phyloP scores from a whole-genome alignment of 805 yeast genomes.

The Sugiyamaella floridensis region DNA sequence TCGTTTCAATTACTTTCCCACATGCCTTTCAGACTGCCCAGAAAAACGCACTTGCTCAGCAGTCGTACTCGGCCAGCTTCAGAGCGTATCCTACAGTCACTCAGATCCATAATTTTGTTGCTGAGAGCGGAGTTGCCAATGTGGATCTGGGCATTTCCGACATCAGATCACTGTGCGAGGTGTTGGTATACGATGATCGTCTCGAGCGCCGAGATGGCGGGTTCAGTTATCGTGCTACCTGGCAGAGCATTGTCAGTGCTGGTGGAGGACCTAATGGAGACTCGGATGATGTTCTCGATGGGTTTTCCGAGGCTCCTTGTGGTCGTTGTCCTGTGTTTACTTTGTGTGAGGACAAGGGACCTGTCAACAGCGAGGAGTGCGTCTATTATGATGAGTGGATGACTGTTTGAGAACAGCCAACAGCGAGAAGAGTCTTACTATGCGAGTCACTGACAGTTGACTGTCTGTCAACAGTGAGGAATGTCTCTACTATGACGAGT shows the following conservation, averaged over 20 bases:
- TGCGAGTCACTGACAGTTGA: too few species aligned
- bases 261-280: conserved; percentile 35
- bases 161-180: conserved; percentile 79
- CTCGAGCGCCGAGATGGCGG: conserved; percentile 57
- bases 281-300: conserved; percentile 18
- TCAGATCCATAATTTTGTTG: conserved; percentile 68
- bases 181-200: conserved; percentile 78
- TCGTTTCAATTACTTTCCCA: conserved; percentile 72
- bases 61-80: conserved; percentile 50
- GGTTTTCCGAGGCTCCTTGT: conserved; percentile 29
- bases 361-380: conserved; percentile 29
- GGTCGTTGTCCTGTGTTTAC: conserved; percentile 28
- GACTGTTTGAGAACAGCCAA: neutral
- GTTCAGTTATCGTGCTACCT: conserved; percentile 69
- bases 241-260: conserved; percentile 71
- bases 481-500: too few species aligned
- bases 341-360: conserved; percentile 26
- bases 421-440: too few species aligned
- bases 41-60: conserved; percentile 35
- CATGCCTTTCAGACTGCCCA: conserved; percentile 44
- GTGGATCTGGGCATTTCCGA: conserved; percentile 72
- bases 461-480: too few species aligned
- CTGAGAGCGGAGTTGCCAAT: conserved; percentile 63
- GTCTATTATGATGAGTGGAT: conserved; percentile 31
- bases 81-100: conserved; percentile 63